These are phyloP conservation scores for Salix purpurea DNA, from an alignment of 345 rosid species.

Conservation along the genomic window DNA sequence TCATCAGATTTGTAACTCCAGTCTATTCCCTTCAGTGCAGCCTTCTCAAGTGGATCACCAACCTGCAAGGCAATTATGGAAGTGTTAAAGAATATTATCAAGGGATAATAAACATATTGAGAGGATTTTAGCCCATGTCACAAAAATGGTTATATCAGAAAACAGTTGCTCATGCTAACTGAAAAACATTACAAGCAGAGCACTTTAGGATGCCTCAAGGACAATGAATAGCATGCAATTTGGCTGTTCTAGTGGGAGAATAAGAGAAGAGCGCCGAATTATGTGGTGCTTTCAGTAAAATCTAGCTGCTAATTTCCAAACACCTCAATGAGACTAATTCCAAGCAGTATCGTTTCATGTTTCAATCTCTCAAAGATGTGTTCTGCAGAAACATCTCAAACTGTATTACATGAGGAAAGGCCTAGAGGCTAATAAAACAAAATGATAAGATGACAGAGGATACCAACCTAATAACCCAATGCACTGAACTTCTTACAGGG, in stretches of 20 bases:
- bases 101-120: not conserved
- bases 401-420: not conserved
- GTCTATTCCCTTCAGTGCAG: constrained; percentile 94
- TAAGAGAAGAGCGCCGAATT: not conserved
- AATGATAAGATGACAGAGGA: not conserved
- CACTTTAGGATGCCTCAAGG: not conserved
- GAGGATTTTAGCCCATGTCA: not conserved
- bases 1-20: constrained; percentile 99
- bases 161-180: not conserved
- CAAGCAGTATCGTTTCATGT: not conserved
- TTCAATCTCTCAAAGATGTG: not conserved
- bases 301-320: not conserved
- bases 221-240: not conserved
- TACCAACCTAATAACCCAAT: too few species aligned
- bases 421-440: not conserved
- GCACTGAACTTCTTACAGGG: not conserved
- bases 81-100: not conserved
- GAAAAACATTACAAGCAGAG: not conserved
- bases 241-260: not conserved
- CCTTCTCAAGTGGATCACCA: constrained; percentile 99
- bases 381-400: not conserved
- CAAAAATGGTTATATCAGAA: not conserved
- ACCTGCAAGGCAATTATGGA: constrained; percentile 26
- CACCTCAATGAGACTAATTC: not conserved
- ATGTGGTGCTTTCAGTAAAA: not conserved